phyloP scores from a whole-genome alignment of 768 basidiomycete genomes.

The Crucibulum laeve region DNA sequence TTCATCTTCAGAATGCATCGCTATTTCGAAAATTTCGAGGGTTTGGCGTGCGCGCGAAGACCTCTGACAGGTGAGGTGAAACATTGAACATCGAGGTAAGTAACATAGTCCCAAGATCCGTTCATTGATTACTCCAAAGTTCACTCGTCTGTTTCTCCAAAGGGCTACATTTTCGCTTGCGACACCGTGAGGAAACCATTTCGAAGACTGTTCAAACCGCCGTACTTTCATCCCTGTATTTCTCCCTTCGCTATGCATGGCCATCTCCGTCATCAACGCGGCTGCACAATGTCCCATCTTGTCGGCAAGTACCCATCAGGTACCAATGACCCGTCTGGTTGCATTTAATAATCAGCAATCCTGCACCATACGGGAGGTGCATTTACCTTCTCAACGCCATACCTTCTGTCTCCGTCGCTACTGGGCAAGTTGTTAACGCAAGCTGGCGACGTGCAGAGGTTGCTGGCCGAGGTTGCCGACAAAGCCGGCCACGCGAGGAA shows the following conservation, averaged over 20 bases:
- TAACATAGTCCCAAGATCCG: neutral
- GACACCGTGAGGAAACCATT: neutral
- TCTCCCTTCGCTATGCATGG: neutral
- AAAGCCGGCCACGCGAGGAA: conserved; percentile 12
- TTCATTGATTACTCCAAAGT: conserved; percentile 1
- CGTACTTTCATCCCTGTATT: neutral
- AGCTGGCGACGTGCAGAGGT: conserved; percentile 11
- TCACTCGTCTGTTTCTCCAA: conserved; percentile 14
- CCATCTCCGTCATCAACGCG: neutral
- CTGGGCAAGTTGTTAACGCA: no score
- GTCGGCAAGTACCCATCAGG: no score
- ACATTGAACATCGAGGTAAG: neutral
- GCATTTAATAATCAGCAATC: neutral
- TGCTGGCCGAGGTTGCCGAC: conserved; percentile 17
- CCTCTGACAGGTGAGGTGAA: neutral
- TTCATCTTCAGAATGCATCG: no score
- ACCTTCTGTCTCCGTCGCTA: no score
- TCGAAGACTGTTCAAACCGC: neutral
- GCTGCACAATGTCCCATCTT: neutral
- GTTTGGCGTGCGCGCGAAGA: neutral
- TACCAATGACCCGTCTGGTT: no score
- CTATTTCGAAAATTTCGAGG: neutral
- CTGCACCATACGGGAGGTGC: no score
- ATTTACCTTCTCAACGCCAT: no score
- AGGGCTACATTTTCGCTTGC: conserved; percentile 12